Conservation (phyloP, 345 rosid species). For the Abelmoschus esculentus region DNA sequence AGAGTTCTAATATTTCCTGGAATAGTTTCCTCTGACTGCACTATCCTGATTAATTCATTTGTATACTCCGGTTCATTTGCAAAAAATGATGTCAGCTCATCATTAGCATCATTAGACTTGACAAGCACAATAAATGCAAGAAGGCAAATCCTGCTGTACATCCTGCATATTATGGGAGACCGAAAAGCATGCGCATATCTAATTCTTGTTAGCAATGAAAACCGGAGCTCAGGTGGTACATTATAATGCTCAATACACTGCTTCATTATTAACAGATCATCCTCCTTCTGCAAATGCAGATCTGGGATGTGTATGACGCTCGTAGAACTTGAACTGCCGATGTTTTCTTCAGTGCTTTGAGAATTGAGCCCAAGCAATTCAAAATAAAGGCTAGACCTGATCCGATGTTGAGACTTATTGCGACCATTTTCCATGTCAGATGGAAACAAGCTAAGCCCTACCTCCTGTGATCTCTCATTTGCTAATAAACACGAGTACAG, state of each 20-base stretch:
- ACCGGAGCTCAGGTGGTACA: constrained; percentile 74
- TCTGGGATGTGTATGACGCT: constrained; percentile 69
- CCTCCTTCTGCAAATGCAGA: constrained; percentile 77
- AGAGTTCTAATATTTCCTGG: constrained; percentile 85
- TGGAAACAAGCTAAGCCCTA: constrained; percentile 80
- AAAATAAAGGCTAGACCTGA: constrained; percentile 83
- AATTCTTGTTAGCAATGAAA: constrained; percentile 80
- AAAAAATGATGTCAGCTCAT: constrained; percentile 78
- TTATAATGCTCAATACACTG: constrained; percentile 71
- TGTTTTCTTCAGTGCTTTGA: constrained; percentile 31
- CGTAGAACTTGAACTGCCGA: constrained; percentile 24
- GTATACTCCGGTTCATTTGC: constrained; percentile 98
- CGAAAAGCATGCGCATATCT: constrained; percentile 90
- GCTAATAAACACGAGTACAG: constrained; percentile 83
- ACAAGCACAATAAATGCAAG: constrained; percentile 93
- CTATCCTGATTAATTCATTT: constrained; percentile 86
- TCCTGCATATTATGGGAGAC: constrained; percentile 71
- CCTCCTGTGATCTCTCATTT: constrained; percentile 78
- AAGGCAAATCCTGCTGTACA: constrained; percentile 86
- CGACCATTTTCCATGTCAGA: constrained; percentile 48
- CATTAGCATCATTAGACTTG: constrained; percentile 89
- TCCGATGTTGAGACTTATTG: constrained; percentile 57
- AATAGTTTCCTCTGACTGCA: constrained; percentile 73
- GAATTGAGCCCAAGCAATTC: constrained; percentile 64
- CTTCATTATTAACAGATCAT: constrained; percentile 71